Evolutionary conservation across 305 asterid species (phyloP).

Genomic region (Salvia sclarea): DNA sequence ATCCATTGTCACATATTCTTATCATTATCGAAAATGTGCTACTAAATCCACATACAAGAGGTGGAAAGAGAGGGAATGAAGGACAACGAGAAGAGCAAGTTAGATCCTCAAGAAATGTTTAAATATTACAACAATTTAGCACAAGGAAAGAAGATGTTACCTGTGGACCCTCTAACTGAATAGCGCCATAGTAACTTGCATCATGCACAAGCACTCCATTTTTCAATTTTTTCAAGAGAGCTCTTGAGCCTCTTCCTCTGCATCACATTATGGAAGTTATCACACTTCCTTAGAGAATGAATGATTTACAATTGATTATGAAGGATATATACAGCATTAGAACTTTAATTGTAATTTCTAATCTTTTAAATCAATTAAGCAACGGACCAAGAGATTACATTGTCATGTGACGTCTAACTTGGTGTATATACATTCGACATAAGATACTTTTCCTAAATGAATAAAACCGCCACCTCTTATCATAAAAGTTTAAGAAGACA

Average conservation of each 20-base stretch:
- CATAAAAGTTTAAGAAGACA: conserved; percentile 11
- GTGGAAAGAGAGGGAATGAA: background rate
- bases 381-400: background rate
- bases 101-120: background rate
- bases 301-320: background rate
- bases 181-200: conserved; percentile 63
- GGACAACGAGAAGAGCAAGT: background rate
- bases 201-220: conserved; percentile 78
- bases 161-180: conserved; percentile 83
- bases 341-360: conserved; percentile 7
- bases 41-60: conserved; percentile 3
- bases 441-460: background rate
- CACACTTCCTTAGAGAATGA: background rate
- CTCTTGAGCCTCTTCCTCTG: conserved; percentile 92
- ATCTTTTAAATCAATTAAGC: background rate
- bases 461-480: background rate
- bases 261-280: conserved; percentile 33
- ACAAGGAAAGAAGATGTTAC: conserved; percentile 42
- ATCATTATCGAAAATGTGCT: conserved; percentile 4
- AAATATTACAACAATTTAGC: background rate
- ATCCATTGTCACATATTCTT: background rate
- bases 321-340: background rate
- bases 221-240: conserved; percentile 66
- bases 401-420: background rate
- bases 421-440: background rate